A percentile compares a stretch with the other conserved stretches of the same genome.
phyloP scores from a whole-genome alignment of 495 filamentous ascomycete species.

The Penicillium odoratum region DNA sequence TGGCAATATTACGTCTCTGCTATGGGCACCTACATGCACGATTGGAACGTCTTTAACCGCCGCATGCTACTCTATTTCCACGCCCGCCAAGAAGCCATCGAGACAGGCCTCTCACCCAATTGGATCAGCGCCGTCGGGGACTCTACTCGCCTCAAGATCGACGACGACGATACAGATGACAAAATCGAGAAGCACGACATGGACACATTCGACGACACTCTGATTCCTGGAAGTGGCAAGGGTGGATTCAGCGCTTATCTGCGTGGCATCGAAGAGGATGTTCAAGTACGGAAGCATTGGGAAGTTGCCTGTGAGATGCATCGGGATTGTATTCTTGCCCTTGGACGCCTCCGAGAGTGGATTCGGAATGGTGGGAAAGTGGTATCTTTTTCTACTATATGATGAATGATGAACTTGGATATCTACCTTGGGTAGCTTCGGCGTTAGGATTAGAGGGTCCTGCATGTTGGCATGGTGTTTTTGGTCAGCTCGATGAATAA shows the following conservation, averaged over 20 bases:
- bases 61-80: slow-evolving; percentile 68
- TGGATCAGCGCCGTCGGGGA: slow-evolving; percentile 63
- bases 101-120: slow-evolving; percentile 45
- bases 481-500: background rate
- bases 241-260: slow-evolving; percentile 60
- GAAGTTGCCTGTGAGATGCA: slow-evolving; percentile 63
- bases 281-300: slow-evolving; percentile 63
- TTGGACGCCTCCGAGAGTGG: slow-evolving; percentile 56
- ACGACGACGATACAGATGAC: slow-evolving; percentile 19
- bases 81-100: slow-evolving; percentile 56
- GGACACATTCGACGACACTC: slow-evolving; percentile 15
- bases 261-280: slow-evolving; percentile 62
- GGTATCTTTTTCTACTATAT: slow-evolving; percentile 6
- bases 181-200: slow-evolving; percentile 16
- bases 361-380: slow-evolving; percentile 43
- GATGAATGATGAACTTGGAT: background rate
- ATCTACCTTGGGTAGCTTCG: slow-evolving; percentile 1
- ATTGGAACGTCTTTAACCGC: slow-evolving; percentile 65
- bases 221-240: slow-evolving; percentile 32
- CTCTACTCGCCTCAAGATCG: slow-evolving; percentile 31
- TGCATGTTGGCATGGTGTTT: background rate
- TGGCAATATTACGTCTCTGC: slow-evolving; percentile 61
- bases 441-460: background rate
- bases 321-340: slow-evolving; percentile 57
- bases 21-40: slow-evolving; percentile 67